phyloP scores from a whole-genome alignment of 2,329 filamentous ascomycete genomes.

The Zymoseptoria passerinii region DNA sequence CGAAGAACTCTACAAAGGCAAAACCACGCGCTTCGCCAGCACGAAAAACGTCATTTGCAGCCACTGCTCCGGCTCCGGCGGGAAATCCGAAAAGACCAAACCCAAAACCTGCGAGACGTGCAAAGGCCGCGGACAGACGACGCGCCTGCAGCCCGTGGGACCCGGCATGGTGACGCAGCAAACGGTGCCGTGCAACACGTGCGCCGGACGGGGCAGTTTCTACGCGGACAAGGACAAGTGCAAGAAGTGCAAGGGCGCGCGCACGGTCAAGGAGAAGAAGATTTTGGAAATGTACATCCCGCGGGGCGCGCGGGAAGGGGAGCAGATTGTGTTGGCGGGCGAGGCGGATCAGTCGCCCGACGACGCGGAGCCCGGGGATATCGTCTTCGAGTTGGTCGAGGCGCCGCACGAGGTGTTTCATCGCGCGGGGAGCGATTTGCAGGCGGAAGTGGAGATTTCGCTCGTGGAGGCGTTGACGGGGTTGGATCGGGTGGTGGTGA shows the following conservation, averaged over 20 bases:
- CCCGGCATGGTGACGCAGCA: slow-evolving; percentile 79
- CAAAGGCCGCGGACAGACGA: slow-evolving; percentile 65
- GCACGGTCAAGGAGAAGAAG: slow-evolving; percentile 81
- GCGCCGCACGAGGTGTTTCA: slow-evolving; percentile 73
- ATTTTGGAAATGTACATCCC: slow-evolving; percentile 95
- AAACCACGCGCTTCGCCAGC: slow-evolving; percentile 92
- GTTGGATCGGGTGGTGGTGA: slow-evolving; percentile 83
- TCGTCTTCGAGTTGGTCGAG: slow-evolving; percentile 81
- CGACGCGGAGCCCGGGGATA: slow-evolving; percentile 82
- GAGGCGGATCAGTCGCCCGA: slow-evolving; percentile 91
- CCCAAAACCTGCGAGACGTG: slow-evolving; percentile 74
- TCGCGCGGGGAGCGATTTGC: slow-evolving; percentile 75
- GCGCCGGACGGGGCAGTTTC: slow-evolving; percentile 73
- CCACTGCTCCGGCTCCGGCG: slow-evolving; percentile 79
- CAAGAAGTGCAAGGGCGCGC: slow-evolving; percentile 96
- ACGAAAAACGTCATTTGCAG: slow-evolving; percentile 89
- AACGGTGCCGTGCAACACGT: slow-evolving; percentile 70
- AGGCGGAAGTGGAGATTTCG: slow-evolving; percentile 70
- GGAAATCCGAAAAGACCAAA: slow-evolving; percentile 78
- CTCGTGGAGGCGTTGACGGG: slow-evolving; percentile 78
- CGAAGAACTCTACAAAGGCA: slow-evolving; percentile 96
- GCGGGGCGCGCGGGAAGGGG: slow-evolving; percentile 67
- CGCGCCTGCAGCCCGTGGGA: slow-evolving; percentile 73
- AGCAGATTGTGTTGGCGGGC: slow-evolving; percentile 81
- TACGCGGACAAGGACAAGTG: slow-evolving; percentile 96